Conservation (phyloP, 2,329 filamentous ascomycete genomes). For the Neopestalotiopsis clavispora region DNA sequence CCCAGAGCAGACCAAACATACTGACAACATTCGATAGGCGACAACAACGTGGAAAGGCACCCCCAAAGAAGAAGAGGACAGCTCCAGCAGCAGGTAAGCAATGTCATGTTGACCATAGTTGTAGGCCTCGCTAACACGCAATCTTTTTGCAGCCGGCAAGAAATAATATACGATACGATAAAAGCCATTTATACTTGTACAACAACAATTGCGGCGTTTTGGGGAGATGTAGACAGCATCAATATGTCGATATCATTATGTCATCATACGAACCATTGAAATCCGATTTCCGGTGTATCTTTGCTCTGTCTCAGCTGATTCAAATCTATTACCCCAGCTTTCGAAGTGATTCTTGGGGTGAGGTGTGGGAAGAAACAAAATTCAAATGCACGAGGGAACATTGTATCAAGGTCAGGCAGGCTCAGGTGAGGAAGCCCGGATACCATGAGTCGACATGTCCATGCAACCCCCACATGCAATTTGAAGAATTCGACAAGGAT, state of each 20-base stretch:
- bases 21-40: conserved; percentile 54
- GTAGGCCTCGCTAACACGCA: background rate
- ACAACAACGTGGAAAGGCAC: conserved; percentile 82
- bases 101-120: background rate
- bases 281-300: background rate
- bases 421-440: too few relatives aligned
- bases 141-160: conserved; percentile 14
- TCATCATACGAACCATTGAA: background rate
- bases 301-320: background rate
- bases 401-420: too few relatives aligned
- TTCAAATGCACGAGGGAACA: too few relatives aligned
- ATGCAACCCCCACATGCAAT: too few relatives aligned
- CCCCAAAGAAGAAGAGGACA: conserved; percentile 85
- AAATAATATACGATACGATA: conserved; percentile 15
- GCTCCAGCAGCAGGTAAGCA: conserved; percentile 21
- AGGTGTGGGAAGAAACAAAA: too few relatives aligned
- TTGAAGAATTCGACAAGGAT: too few relatives aligned
- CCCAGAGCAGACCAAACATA: conserved; percentile 15
- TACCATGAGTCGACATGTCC: too few relatives aligned
- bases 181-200: conserved; percentile 20
- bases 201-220: conserved; percentile 23
- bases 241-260: conserved; percentile 25
- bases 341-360: too few relatives aligned
- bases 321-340: background rate
- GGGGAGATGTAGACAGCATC: conserved; percentile 24